These are phyloP conservation scores for Monilinia aucupariae DNA, from an alignment of 2,329 filamentous ascomycete species.

Conservation along the genomic window DNA sequence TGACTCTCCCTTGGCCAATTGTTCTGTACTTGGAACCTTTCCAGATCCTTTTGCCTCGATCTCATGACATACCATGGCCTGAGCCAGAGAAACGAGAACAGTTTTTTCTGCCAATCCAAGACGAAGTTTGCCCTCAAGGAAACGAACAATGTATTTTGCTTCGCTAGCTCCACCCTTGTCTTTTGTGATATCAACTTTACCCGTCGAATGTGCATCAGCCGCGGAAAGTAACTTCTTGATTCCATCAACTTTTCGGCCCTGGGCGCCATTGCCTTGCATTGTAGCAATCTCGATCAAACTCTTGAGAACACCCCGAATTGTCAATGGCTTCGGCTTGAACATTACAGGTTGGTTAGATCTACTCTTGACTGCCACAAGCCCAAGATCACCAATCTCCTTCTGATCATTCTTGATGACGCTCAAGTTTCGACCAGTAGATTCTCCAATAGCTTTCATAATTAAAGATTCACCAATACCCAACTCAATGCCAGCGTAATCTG, in stretches of 20 bases:
- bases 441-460: slow-evolving; percentile 98
- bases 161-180: slow-evolving; percentile 93
- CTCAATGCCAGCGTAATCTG: slow-evolving; percentile 94
- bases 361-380: slow-evolving; percentile 91
- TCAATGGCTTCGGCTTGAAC: slow-evolving; percentile 94
- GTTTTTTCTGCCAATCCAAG: slow-evolving; percentile 89
- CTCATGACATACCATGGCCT: slow-evolving; percentile 83
- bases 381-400: slow-evolving; percentile 92
- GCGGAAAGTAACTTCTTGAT: slow-evolving; percentile 97
- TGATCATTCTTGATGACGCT: slow-evolving; percentile 92
- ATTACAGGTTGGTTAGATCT: slow-evolving; percentile 93
- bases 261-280: slow-evolving; percentile 77
- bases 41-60: slow-evolving; percentile 57
- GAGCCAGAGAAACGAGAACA: slow-evolving; percentile 81
- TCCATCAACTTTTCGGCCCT: slow-evolving; percentile 82
- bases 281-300: slow-evolving; percentile 85
- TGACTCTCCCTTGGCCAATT: slow-evolving; percentile 77
- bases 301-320: slow-evolving; percentile 79
- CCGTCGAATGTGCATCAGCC: slow-evolving; percentile 67
- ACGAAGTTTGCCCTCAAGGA: slow-evolving; percentile 88
- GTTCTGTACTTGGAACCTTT: slow-evolving; percentile 64
- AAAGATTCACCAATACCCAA: slow-evolving; percentile 96
- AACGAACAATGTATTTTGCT: slow-evolving; percentile 88
- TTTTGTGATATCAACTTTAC: slow-evolving; percentile 83
- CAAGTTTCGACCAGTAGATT: slow-evolving; percentile 83